These are phyloP conservation scores for Alloteropsis semialata DNA, from an alignment of 176 grass and related monocot species.

Conservation along the genomic window DNA sequence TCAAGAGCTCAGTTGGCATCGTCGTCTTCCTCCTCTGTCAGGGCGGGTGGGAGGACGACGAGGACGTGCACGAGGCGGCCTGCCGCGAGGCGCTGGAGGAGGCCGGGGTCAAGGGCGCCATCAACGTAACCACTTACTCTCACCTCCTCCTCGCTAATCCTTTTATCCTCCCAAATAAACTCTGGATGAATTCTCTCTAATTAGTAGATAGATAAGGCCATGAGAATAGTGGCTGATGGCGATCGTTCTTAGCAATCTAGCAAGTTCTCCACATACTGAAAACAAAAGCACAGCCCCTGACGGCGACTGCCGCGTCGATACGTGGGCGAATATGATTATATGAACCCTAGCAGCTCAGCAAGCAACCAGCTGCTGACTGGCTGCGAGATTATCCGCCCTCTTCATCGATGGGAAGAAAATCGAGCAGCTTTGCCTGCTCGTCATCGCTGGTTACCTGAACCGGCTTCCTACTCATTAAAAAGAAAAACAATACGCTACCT, in stretches of 20 bases:
- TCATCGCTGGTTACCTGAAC: background rate
- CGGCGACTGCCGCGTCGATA: background rate
- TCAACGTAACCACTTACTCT: conserved; percentile 40
- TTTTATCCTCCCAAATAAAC: too few relatives aligned
- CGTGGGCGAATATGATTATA: background rate
- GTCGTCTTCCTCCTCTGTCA: background rate
- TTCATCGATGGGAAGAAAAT: background rate
- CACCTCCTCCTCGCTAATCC: background rate
- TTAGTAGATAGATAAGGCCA: background rate
- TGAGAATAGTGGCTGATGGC: background rate
- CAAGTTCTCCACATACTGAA: background rate
- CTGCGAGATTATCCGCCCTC: background rate
- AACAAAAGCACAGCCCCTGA: background rate
- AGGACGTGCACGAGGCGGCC: conserved; percentile 80
- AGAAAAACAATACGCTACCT: background rate
- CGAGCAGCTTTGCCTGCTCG: background rate
- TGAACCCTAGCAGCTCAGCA: conserved; percentile 6
- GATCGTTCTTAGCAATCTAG: background rate
- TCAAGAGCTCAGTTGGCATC: background rate
- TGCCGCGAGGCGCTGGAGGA: conserved; percentile 85
- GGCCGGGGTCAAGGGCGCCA: conserved; percentile 77
- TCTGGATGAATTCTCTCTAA: background rate
- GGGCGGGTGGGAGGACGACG: conserved; percentile 94
- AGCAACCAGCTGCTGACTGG: background rate
- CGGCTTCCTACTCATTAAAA: background rate